Evolutionary conservation across 805 yeast genomes (phyloP).

Genomic region (Metschnikowia gruessii): DNA sequence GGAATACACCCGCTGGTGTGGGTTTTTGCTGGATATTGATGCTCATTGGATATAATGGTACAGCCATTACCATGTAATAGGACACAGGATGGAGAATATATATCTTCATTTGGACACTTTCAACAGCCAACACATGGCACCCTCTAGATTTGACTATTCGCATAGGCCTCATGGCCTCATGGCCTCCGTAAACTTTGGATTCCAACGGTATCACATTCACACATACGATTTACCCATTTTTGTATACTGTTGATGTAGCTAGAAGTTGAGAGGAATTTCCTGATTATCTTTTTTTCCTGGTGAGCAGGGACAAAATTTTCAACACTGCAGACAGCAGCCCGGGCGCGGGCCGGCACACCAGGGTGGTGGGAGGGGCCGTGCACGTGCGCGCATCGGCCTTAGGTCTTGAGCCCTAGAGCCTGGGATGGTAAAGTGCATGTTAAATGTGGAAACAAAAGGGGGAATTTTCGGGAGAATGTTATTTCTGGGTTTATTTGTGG

Average conservation of each 20-base stretch:
- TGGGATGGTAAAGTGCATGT: too few species aligned
- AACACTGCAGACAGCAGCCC: slow-evolving; percentile 15
- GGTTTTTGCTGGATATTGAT: too few species aligned
- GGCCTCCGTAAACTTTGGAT: neutral
- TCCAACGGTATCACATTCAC: slow-evolving; percentile 6
- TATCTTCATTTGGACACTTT: too few species aligned
- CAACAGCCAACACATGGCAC: too few species aligned
- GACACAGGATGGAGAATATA: too few species aligned
- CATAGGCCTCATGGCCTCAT: neutral
- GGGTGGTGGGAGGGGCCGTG: neutral
- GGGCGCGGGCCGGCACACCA: slow-evolving; percentile 9
- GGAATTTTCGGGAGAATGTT: too few species aligned
- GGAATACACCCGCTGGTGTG: too few species aligned
- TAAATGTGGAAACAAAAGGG: too few species aligned
- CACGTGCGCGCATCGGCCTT: slow-evolving; percentile 5
- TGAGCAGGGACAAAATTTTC: slow-evolving; percentile 20
- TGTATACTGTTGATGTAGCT: slow-evolving; percentile 20
- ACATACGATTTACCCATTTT: slow-evolving; percentile 35
- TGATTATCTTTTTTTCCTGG: slow-evolving; percentile 10
- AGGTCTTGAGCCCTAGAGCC: slow-evolving; percentile 11
- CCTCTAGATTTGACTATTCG: too few species aligned
- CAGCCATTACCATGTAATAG: too few species aligned
- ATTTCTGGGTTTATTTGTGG: too few species aligned
- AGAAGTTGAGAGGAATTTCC: slow-evolving; percentile 6
- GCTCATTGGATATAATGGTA: too few species aligned